Evolutionary conservation across 2,329 filamentous ascomycete genomes (phyloP).

Genomic region (Trichoderma semiorbis): DNA sequence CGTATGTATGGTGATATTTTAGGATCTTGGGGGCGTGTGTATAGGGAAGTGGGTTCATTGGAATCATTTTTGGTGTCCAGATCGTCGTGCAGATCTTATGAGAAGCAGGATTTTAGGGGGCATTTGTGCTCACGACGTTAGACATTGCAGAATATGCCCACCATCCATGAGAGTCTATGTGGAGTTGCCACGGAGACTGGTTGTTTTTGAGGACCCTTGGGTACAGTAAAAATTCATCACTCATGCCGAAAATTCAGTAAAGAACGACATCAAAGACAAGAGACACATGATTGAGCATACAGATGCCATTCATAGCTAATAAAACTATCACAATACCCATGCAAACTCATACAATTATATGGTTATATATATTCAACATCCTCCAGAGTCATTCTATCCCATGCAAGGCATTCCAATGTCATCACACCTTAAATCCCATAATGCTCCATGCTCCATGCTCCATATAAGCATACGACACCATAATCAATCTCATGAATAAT

Average conservation of each 20-base stretch:
- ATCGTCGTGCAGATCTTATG: neutral
- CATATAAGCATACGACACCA: neutral
- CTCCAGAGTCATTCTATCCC: neutral
- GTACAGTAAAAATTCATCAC: too few species aligned
- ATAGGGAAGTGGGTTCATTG: neutral
- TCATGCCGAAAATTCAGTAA: too few species aligned
- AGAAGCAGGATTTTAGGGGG: neutral
- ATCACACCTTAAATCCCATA: neutral
- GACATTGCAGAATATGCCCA: too few species aligned
- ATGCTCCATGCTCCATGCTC: neutral
- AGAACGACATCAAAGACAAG: too few species aligned
- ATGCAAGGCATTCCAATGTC: neutral
- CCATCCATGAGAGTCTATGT: too few species aligned
- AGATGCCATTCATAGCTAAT: neutral
- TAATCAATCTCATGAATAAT: neutral
- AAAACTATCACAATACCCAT: neutral
- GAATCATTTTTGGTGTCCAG: neutral
- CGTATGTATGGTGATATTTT: neutral
- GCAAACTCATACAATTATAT: neutral
- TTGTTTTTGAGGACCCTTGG: too few species aligned
- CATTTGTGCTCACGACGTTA: too few species aligned
- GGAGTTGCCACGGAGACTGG: too few species aligned
- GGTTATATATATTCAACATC: neutral
- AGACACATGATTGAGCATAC: too few species aligned
- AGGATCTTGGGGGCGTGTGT: neutral